Conservation (phyloP, 2,329 filamentous ascomycete genomes). For the Epichloe uncinata region DNA sequence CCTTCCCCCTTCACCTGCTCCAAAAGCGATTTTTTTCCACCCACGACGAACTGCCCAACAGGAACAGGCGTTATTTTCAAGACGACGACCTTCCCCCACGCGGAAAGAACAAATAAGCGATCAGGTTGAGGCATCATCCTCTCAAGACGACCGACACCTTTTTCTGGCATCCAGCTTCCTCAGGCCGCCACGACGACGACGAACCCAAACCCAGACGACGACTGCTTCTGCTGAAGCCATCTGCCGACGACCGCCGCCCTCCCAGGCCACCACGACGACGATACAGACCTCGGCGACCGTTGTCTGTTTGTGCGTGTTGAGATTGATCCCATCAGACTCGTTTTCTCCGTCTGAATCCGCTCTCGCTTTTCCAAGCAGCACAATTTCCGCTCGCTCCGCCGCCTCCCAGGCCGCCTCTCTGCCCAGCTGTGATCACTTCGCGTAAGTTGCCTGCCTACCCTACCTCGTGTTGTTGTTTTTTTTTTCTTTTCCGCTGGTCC, state of each 20-base stretch:
- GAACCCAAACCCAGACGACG: neutral
- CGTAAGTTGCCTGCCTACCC: conserved; percentile 4
- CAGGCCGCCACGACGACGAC: neutral
- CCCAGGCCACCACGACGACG: conserved; percentile 21
- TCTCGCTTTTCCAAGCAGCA: conserved; percentile 1
- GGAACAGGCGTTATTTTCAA: conserved; percentile 2
- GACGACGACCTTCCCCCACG: neutral
- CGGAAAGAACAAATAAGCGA: conserved; percentile 1
- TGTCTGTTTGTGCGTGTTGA: conserved; percentile 2
- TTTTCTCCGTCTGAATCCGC: neutral
- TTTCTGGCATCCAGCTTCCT: neutral
- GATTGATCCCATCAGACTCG: neutral
- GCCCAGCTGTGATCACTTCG: conserved; percentile 25
- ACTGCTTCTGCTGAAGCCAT: conserved; percentile 8
- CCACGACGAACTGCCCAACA: conserved; percentile 5
- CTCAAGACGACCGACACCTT: conserved; percentile 5
- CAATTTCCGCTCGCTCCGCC: conserved; percentile 8
- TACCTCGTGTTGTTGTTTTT: conserved; percentile 2
- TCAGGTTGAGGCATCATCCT: neutral
- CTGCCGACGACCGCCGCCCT: conserved; percentile 17
- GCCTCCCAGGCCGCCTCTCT: conserved; percentile 8
- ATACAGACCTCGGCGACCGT: conserved; percentile 9
- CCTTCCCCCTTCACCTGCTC: conserved; percentile 3
- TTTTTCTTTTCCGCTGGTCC: neutral
- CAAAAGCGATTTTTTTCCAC: conserved; percentile 1